Conservation (phyloP, 1,284 basidiomycete species). For the Pisolithus thermaeus region DNA sequence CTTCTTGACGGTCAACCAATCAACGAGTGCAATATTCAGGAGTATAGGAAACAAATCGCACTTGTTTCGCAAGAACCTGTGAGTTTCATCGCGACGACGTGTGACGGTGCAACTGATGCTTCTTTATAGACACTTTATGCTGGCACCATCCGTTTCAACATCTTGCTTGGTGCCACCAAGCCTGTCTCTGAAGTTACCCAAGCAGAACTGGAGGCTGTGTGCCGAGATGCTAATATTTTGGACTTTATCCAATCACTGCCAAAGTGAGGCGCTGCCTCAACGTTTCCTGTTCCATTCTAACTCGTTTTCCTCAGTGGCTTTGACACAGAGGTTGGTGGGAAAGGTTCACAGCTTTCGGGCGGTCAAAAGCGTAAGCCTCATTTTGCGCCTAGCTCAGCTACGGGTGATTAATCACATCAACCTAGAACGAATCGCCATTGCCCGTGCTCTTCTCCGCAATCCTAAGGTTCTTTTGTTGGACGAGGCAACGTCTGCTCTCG, state of each 20-base stretch:
- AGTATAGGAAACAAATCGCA: slow-evolving; percentile 80
- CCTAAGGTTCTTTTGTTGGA: slow-evolving; percentile 89
- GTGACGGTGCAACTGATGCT: neutral
- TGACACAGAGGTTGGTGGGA: slow-evolving; percentile 83
- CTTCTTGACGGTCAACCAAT: slow-evolving; percentile 80
- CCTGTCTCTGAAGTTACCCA: slow-evolving; percentile 80
- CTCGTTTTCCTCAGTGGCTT: slow-evolving; percentile 43
- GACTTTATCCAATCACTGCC: slow-evolving; percentile 89
- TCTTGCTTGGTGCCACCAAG: slow-evolving; percentile 82
- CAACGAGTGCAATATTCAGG: slow-evolving; percentile 73
- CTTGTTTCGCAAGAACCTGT: slow-evolving; percentile 90
- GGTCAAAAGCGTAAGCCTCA: slow-evolving; percentile 81
- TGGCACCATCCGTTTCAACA: slow-evolving; percentile 84
- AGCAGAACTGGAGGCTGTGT: slow-evolving; percentile 80
- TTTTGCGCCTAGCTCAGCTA: too few species aligned
- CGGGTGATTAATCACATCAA: neutral
- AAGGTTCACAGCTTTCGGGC: slow-evolving; percentile 89
- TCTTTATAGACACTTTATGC: slow-evolving; percentile 66
- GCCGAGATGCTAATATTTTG: slow-evolving; percentile 83
- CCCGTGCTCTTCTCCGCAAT: slow-evolving; percentile 91
- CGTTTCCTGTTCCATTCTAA: slow-evolving; percentile 8
- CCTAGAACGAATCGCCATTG: slow-evolving; percentile 91
- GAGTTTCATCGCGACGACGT: neutral
- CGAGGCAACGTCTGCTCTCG: slow-evolving; percentile 93
- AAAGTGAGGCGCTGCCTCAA: slow-evolving; percentile 43